Percentiles rank a stretch among this genome's conserved stretches.
Evolutionary conservation across 2,329 filamentous ascomycete species (phyloP).

Genomic region (Colletotrichum cuscutae): DNA sequence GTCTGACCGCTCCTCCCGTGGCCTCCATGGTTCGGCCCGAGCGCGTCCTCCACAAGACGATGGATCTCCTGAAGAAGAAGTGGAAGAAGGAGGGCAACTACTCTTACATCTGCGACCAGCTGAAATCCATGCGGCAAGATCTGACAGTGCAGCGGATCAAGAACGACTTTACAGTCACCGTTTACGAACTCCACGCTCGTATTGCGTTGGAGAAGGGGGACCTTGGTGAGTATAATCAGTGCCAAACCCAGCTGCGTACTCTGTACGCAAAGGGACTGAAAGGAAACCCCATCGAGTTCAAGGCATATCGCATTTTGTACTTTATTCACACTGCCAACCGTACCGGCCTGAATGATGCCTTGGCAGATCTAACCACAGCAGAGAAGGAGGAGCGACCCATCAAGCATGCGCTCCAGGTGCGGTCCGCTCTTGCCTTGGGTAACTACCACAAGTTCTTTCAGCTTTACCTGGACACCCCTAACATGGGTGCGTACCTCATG

Average conservation of each 20-base stretch:
- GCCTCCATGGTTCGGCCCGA: constrained; percentile 90
- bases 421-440: constrained; percentile 89
- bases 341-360: constrained; percentile 95
- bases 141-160: constrained; percentile 97
- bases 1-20: constrained; percentile 89
- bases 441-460: constrained; percentile 99
- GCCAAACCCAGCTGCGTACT: constrained; percentile 95
- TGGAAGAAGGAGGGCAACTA: constrained; percentile 96
- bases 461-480: constrained; percentile 91
- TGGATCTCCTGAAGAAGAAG: constrained; percentile 92
- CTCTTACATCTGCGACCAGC: constrained; percentile 97
- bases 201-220: constrained; percentile 98
- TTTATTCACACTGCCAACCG: constrained; percentile 99
- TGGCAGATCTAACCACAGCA: constrained; percentile 98
- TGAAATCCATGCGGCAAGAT: constrained; percentile 98
- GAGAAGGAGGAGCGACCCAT: constrained; percentile 88
- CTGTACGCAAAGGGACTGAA: constrained; percentile 89
- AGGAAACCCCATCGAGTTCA: constrained; percentile 94
- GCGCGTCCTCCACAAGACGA: constrained; percentile 79
- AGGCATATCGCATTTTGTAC: constrained; percentile 99
- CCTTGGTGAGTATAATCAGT: constrained; percentile 99
- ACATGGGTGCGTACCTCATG: constrained; percentile 98
- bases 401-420: constrained; percentile 90
- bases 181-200: constrained; percentile 97
- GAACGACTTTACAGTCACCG: constrained; percentile 94